phyloP scores from a whole-genome alignment of 1,284 basidiomycete species.

The Anthracocystis panici-leucophaei region DNA sequence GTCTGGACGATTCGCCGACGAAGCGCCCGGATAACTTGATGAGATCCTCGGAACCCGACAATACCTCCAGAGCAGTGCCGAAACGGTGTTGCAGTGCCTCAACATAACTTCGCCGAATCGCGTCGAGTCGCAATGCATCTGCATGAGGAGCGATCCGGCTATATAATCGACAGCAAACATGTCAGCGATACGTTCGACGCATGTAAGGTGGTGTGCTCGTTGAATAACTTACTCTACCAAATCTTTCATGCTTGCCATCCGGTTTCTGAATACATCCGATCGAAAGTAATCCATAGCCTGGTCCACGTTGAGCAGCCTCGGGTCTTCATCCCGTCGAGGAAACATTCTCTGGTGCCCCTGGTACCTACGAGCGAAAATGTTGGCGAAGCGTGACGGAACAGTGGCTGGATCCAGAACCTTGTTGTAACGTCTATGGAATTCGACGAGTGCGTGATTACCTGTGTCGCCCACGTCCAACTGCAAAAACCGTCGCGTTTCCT shows the following conservation, averaged over 20 bases:
- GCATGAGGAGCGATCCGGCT: not conserved
- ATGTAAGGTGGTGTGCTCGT: not conserved
- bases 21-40: not conserved
- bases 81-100: not conserved
- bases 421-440: not conserved
- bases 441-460: not conserved
- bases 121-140: not conserved
- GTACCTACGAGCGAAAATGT: not conserved
- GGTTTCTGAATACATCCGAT: not conserved
- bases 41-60: not conserved
- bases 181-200: not conserved
- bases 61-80: not conserved
- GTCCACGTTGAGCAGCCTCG: not conserved
- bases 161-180: no score
- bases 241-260: not conserved
- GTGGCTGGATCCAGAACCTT: constrained; percentile 5
- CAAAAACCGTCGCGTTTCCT: not conserved
- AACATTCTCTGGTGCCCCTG: not conserved
- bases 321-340: not conserved
- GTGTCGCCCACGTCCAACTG: not conserved
- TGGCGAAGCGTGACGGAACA: not conserved
- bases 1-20: not conserved
- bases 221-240: not conserved
- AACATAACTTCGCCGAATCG: not conserved
- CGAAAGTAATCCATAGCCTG: not conserved